Conservation (phyloP, 768 basidiomycete genomes). For the Rhodotorula taiwanensis region DNA sequence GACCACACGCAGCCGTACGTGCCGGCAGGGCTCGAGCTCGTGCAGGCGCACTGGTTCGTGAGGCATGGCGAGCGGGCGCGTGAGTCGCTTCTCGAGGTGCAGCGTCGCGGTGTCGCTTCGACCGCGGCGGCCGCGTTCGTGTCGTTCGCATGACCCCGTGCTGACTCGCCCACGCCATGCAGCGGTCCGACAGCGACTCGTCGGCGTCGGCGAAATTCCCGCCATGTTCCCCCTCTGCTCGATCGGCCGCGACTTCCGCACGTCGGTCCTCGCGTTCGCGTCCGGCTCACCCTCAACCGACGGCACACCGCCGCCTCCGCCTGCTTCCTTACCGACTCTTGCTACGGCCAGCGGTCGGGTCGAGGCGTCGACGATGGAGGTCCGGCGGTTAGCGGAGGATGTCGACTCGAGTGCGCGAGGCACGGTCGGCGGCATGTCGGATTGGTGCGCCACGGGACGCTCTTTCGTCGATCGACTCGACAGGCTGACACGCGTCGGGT, state of each 20-base stretch:
- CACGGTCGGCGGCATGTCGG: not conserved
- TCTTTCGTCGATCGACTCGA: not conserved
- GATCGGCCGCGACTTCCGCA: constrained; percentile 17
- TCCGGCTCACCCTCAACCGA: not conserved
- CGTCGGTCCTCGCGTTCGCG: constrained; percentile 21
- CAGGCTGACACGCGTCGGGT: too few relatives aligned
- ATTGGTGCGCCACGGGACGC: constrained; percentile 10
- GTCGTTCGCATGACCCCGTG: too few relatives aligned
- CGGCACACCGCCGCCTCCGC: not conserved
- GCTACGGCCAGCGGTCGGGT: not conserved
- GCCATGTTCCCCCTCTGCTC: constrained; percentile 21
- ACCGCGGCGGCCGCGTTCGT: not conserved
- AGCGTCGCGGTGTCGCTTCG: too few relatives aligned
- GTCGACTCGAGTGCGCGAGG: not conserved
- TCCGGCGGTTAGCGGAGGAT: constrained; percentile 11
- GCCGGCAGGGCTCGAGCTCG: constrained; percentile 22
- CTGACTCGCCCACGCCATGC: not conserved
- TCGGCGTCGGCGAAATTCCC: constrained; percentile 23
- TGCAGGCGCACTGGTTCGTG: constrained; percentile 30
- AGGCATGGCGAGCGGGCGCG: constrained; percentile 29
- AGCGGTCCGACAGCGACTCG: constrained; percentile 25
- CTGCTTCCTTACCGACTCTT: not conserved
- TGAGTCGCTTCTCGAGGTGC: too few relatives aligned
- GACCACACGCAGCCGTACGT: not conserved
- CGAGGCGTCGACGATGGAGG: not conserved